A percentile compares a stretch with the other conserved stretches of the same genome.
Evolutionary conservation across 805 yeast species (phyloP).

Genomic region (Lipomyces spencermartinsiae): DNA sequence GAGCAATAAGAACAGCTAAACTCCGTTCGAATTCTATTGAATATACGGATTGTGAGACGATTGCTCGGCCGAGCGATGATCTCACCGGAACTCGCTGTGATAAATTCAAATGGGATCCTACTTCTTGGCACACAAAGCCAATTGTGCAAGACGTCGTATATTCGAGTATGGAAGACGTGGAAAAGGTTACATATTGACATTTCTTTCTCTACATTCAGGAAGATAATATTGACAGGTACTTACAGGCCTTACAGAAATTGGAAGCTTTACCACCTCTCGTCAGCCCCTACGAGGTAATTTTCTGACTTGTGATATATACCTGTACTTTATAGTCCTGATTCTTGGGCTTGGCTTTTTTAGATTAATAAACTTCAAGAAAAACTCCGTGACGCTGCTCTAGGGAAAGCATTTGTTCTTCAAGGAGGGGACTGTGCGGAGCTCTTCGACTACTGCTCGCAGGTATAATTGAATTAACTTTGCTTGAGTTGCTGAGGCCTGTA

Average conservation of each 20-base stretch:
- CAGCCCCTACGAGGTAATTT: slow-evolving; percentile 46
- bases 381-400: slow-evolving; percentile 51
- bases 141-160: slow-evolving; percentile 53
- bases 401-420: slow-evolving; percentile 53
- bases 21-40: slow-evolving; percentile 48
- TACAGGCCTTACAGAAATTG: slow-evolving; percentile 49
- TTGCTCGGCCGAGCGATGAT: slow-evolving; percentile 1
- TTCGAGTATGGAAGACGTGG: slow-evolving; percentile 49
- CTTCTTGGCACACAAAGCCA: slow-evolving; percentile 53
- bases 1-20: slow-evolving; percentile 49
- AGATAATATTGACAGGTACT: neutral
- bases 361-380: slow-evolving; percentile 46
- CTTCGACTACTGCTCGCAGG: slow-evolving; percentile 50
- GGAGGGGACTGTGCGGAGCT: slow-evolving; percentile 56
- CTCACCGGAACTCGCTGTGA: slow-evolving; percentile 6
- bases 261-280: slow-evolving; percentile 53
- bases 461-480: neutral
- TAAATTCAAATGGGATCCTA: slow-evolving; percentile 47
- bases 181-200: slow-evolving; percentile 34
- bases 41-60: slow-evolving; percentile 17
- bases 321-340: neutral
- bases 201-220: neutral
- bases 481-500: no score
- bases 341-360: slow-evolving; percentile 7
- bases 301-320: neutral